Percentiles rank a stretch among this genome's conserved stretches.
These are phyloP conservation scores for Neurospora sp. DNA, from an alignment of 2,329 filamentous ascomycete species.

Conservation along the genomic window DNA sequence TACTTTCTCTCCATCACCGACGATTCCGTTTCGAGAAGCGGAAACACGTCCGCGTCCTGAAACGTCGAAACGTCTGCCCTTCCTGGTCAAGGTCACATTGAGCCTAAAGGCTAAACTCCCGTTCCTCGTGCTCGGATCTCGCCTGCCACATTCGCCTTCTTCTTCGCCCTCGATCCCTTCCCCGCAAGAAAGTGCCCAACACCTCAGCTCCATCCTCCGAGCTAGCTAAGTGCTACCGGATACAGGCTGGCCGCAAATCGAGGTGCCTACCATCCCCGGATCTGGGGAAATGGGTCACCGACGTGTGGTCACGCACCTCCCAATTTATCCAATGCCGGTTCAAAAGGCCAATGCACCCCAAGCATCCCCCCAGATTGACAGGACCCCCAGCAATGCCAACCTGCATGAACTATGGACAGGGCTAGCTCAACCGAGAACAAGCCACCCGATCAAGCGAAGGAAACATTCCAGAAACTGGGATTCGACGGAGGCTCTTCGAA, in stretches of 20 bases:
- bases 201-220: background rate
- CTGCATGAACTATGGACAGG: background rate
- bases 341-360: background rate
- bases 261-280: background rate
- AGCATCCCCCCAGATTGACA: background rate
- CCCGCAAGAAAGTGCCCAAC: background rate
- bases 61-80: background rate
- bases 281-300: background rate
- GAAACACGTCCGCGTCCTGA: conserved; percentile 4
- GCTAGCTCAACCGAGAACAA: background rate
- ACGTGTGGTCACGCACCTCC: background rate
- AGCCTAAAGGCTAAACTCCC: conserved; percentile 1
- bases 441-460: background rate
- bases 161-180: background rate
- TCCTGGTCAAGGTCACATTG: background rate
- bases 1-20: background rate
- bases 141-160: background rate
- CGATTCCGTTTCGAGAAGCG: background rate
- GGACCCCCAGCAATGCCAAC: background rate
- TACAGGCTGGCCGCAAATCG: background rate
- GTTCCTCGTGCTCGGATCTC: background rate
- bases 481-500: background rate
- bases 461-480: background rate
- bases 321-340: background rate
- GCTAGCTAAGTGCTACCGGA: background rate